Conservation (phyloP, 2,329 filamentous ascomycete species). For the Aspergillus vadensis region DNA sequence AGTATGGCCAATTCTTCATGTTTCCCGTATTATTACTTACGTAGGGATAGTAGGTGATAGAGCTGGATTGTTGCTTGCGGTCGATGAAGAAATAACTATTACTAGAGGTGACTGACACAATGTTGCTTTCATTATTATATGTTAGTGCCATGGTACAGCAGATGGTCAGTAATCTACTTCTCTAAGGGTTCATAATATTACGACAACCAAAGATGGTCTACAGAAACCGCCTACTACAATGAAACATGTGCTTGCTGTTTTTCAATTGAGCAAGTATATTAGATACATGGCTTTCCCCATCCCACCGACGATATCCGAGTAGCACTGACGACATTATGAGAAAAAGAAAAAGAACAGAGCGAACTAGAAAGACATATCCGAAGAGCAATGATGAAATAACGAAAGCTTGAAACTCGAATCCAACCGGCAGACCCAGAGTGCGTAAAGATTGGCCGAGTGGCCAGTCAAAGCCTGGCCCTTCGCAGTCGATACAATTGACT, state of each 20-base stretch:
- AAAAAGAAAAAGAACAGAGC: slow-evolving; percentile 4
- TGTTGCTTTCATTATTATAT: too few species aligned
- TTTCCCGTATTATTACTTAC: too few species aligned
- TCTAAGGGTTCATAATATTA: too few species aligned
- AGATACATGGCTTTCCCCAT: slow-evolving; percentile 19
- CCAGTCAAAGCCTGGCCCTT: slow-evolving; percentile 4
- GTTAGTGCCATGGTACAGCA: too few species aligned
- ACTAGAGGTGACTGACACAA: too few species aligned
- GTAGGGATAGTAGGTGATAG: too few species aligned
- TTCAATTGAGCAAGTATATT: slow-evolving; percentile 17
- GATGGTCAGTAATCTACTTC: too few species aligned
- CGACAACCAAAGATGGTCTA: too few species aligned
- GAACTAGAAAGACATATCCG: slow-evolving; percentile 12
- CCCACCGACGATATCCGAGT: slow-evolving; percentile 9
- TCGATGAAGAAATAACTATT: too few species aligned
- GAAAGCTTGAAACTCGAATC: slow-evolving; percentile 13
- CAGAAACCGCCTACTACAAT: not conserved
- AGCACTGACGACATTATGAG: slow-evolving; percentile 12
- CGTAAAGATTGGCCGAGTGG: slow-evolving; percentile 3
- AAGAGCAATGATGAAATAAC: slow-evolving; percentile 6
- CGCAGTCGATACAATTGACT: slow-evolving; percentile 10
- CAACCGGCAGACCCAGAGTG: slow-evolving; percentile 10
- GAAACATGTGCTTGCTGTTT: not conserved
- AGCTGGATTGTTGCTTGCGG: too few species aligned
- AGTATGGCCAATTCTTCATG: too few species aligned